Evolutionary conservation across 345 rosid genomes (phyloP), one percentile per base, ranked within the genome.

Genomic region (Cardamine chenopodiifolia): DNA sequence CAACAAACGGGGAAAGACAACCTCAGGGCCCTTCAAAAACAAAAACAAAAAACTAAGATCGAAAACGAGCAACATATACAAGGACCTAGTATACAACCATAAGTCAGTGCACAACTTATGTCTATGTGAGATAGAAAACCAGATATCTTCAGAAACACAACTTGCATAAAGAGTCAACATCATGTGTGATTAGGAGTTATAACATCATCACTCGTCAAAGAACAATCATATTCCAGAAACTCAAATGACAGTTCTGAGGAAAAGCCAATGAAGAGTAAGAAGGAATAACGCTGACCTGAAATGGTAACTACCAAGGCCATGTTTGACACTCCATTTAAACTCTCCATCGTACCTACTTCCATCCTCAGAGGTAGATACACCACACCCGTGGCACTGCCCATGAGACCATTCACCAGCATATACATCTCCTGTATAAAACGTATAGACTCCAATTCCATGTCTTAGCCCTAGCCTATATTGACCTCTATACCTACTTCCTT

Each of bases 341-440:
- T 87, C 87, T 37, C 94, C 94, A 25, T 74, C 80, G 73, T 84
- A 89, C 52, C 72, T 80, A 56, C 92, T 89, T 18, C 90, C 92
- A 69, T 87, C 92, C 63, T 80, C 83, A 66, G 90, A 87, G 61
- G 85, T 83, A 54, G 86, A 86, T 14, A 81, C 84, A 45, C 96
- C 96, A 75, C 82, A 81, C 7, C 96, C 96, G 63, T 89, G 96
- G 37, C 87, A 82, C 81, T 87, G 92, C 59, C 95, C 95, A 78
- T 87, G 83, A 52, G 82, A 87, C 95, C 92, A 89, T 47, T 87
- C 95, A 40, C 92, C 95, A 34, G 86, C 83, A 82, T 87, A 89
- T 20, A 82, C 81, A 77, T 86, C 92, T 12, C 95, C 95, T 3
- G 88, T 87, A 54, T 80, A 86, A 65, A 84, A 86, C 67, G 87